Evolutionary conservation across 495 filamentous ascomycete species (phyloP), one percentile per base, ranked within the genome.

Genomic region (Talaromyces thailandensis): DNA sequence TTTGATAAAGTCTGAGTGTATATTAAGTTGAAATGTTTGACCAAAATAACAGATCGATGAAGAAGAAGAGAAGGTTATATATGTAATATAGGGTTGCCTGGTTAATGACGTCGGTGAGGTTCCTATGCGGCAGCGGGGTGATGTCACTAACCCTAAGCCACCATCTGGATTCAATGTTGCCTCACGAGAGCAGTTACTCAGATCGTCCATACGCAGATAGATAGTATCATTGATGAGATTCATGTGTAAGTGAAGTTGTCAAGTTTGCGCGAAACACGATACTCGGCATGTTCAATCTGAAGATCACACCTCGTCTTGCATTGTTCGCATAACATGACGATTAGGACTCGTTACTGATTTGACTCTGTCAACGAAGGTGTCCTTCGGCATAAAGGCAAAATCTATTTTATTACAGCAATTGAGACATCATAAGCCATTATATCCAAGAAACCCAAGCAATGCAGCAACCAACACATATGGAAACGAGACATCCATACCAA

Each of bases 61-160:
- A 40, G 35, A n/a, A n/a, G 12, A 40, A 40, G 14, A 21, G n/a
- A 48, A 21, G 43, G 16, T 48, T 48, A 48, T 58, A 58, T 58
- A 40, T 23, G 12, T n/a, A 9, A 16, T 4, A 58, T 21, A 58
- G 29, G 18, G 56, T 35, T 58, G 56, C 56, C 56, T 58, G 32
- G 29, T 48, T 8, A 48, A 58, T 58, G 56, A 58, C 56, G 56
- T 58, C 28, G 56, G 14, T 40, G 35, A 2, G 14, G 4, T 40
- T 12, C 9, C 43, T 9, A 37, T 37, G 8, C 11, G 35, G 35
- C 3, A n/a, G n/a, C n/a, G 35, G 48, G 28, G 56, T 58, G 56
- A 58, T 58, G 56, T 58, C 56, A 58, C 56, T 35, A 29, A 35
- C 29, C 56, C 56, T 31, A 58, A 32, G 21, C 43, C 16, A 48